phyloP scores from a whole-genome alignment of 768 basidiomycete genomes.

The Pisolithus microcarpus region DNA sequence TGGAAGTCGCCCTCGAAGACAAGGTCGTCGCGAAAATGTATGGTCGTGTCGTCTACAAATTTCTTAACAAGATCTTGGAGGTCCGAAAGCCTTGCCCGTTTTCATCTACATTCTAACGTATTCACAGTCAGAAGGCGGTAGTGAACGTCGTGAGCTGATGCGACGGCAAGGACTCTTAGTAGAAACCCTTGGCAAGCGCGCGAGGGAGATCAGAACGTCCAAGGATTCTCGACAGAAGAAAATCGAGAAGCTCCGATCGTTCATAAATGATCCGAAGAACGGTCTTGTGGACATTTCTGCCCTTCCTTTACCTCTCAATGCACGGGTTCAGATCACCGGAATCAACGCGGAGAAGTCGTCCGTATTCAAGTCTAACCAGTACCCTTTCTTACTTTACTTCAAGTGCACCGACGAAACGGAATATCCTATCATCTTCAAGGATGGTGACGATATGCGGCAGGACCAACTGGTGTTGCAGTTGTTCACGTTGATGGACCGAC shows the following conservation, averaged over 20 bases:
- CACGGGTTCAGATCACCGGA: slow-evolving; percentile 75
- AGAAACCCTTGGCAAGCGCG: slow-evolving; percentile 76
- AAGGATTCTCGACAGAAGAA: slow-evolving; percentile 96
- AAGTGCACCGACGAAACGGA: slow-evolving; percentile 77
- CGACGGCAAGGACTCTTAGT: slow-evolving; percentile 88
- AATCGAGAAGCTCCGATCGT: slow-evolving; percentile 88
- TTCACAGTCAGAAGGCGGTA: slow-evolving; percentile 60
- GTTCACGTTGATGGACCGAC: slow-evolving; percentile 96
- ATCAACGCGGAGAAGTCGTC: slow-evolving; percentile 89
- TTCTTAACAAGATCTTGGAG: slow-evolving; percentile 83
- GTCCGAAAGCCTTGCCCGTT: slow-evolving; percentile 32
- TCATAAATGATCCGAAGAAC: slow-evolving; percentile 80
- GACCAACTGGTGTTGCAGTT: slow-evolving; percentile 97
- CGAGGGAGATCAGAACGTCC: slow-evolving; percentile 78
- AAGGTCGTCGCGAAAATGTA: slow-evolving; percentile 89
- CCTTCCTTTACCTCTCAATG: slow-evolving; percentile 86
- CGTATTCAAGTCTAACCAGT: slow-evolving; percentile 96
- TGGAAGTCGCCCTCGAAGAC: slow-evolving; percentile 87
- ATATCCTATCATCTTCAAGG: slow-evolving; percentile 96
- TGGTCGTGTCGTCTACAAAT: slow-evolving; percentile 82
- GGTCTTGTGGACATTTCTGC: slow-evolving; percentile 71
- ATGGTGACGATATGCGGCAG: slow-evolving; percentile 97
- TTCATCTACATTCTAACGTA: neutral
- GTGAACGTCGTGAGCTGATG: slow-evolving; percentile 79
- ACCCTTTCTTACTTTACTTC: slow-evolving; percentile 86